Evolutionary conservation across 495 filamentous ascomycete species (phyloP).

Genomic region (Thermochaetoides thermophila): DNA sequence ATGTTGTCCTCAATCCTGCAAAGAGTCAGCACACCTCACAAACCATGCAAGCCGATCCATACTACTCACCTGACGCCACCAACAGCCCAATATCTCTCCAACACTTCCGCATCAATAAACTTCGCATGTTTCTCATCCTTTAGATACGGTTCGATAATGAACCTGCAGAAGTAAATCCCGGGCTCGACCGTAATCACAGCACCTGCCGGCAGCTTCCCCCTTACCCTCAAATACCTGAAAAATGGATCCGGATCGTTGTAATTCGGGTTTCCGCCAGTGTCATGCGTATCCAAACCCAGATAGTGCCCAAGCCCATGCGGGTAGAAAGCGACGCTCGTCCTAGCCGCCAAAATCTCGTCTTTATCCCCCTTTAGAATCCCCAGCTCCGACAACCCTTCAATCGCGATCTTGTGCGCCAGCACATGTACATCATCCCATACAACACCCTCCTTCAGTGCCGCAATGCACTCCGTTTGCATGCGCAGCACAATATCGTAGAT

Average conservation of each 20-base stretch:
- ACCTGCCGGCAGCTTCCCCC: constrained; percentile 57
- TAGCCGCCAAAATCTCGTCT: constrained; percentile 56
- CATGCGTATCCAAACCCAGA: constrained; percentile 89
- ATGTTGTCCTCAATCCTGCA: constrained; percentile 53
- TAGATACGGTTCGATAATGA: constrained; percentile 76
- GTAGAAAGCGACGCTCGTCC: constrained; percentile 77
- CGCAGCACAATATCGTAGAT: constrained; percentile 77
- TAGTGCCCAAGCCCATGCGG: constrained; percentile 89
- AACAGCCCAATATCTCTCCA: constrained; percentile 78
- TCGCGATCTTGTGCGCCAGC: constrained; percentile 65
- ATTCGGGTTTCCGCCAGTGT: constrained; percentile 76
- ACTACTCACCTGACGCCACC: constrained; percentile 54
- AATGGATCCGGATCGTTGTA: constrained; percentile 72
- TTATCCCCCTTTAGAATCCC: constrained; percentile 57
- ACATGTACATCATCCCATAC: constrained; percentile 77
- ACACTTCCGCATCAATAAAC: constrained; percentile 57
- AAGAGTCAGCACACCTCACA: constrained; percentile 3
- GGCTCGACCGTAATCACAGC: constrained; percentile 85
- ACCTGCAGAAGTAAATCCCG: constrained; percentile 86
- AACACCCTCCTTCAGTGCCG: constrained; percentile 56
- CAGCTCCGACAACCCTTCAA: constrained; percentile 58
- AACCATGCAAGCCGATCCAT: neutral
- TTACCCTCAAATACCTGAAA: constrained; percentile 74
- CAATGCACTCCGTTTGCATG: constrained; percentile 73
- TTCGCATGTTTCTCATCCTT: constrained; percentile 50